phyloP scores from a whole-genome alignment of 345 rosid species.

The Hibiscus mutabilis region DNA sequence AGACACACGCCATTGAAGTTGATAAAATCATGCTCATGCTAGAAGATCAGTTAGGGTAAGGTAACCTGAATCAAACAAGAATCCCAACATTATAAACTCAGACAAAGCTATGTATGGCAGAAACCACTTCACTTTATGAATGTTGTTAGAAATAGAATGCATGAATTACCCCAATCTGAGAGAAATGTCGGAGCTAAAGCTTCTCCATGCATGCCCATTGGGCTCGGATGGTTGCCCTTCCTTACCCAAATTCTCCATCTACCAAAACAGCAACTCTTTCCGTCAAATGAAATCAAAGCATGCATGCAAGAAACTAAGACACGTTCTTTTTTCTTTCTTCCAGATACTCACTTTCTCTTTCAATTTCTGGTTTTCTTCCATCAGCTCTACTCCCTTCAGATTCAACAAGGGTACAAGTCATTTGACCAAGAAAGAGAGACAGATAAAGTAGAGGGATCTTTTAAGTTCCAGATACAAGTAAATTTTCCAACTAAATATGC shows the following conservation, averaged over 20 bases:
- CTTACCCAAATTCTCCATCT: slow-evolving; percentile 1
- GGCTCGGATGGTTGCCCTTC: slow-evolving; percentile 15
- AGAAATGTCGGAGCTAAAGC: slow-evolving; percentile 8
- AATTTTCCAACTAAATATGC: too few species aligned
- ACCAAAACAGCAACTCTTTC: neutral
- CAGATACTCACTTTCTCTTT: slow-evolving; percentile 19
- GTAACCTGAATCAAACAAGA: neutral
- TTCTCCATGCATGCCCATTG: slow-evolving; percentile 8
- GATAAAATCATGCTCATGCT: too few species aligned
- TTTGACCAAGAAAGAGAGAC: too few species aligned
- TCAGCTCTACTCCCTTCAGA: slow-evolving; percentile 21
- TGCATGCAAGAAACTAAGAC: neutral
- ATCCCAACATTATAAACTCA: neutral
- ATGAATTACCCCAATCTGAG: slow-evolving; percentile 29
- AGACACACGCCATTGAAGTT: too few species aligned
- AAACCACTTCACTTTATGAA: neutral
- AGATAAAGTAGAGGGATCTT: too few species aligned
- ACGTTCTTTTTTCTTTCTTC: neutral
- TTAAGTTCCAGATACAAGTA: too few species aligned
- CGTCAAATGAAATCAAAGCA: neutral
- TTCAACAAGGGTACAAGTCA: neutral
- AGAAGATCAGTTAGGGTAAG: neutral
- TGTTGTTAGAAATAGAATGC: too few species aligned
- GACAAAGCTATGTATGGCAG: neutral
- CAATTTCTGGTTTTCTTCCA: slow-evolving; percentile 27